These are phyloP conservation scores for Liquidambar formosana DNA, from an alignment of 164 flowering plant species.

Conservation along the genomic window DNA sequence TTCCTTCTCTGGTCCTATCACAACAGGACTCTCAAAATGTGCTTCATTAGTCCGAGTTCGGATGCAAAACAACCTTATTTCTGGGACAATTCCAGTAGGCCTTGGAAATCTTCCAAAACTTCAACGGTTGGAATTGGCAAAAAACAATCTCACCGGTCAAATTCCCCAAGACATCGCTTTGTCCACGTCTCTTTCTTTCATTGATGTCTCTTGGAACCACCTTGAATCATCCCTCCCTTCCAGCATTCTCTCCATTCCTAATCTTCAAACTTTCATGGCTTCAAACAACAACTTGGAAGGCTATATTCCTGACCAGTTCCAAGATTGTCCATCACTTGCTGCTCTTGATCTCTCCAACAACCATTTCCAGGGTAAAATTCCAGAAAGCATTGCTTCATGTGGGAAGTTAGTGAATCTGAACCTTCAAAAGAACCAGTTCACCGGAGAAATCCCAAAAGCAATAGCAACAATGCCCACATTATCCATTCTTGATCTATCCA, in stretches of 20 bases:
- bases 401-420: slow-evolving; percentile 43
- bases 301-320: slow-evolving; percentile 47
- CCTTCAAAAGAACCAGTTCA: slow-evolving; percentile 36
- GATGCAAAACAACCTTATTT: slow-evolving; percentile 30
- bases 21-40: slow-evolving; percentile 30
- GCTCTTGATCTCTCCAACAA: slow-evolving; percentile 54
- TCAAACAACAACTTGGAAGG: slow-evolving; percentile 43
- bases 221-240: slow-evolving; percentile 36
- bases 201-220: slow-evolving; percentile 36
- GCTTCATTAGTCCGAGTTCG: slow-evolving; percentile 41
- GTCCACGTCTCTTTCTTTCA: slow-evolving; percentile 44
- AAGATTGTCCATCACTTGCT: slow-evolving; percentile 45
- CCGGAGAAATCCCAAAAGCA: slow-evolving; percentile 35
- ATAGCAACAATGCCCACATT: slow-evolving; percentile 49
- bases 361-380: slow-evolving; percentile 54
- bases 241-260: slow-evolving; percentile 38
- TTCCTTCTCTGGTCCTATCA: slow-evolving; percentile 34
- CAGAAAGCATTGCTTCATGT: slow-evolving; percentile 50
- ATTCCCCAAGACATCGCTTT: slow-evolving; percentile 29
- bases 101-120: slow-evolving; percentile 27
- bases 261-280: slow-evolving; percentile 48
- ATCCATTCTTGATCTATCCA: slow-evolving; percentile 50
- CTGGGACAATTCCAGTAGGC: slow-evolving; percentile 37
- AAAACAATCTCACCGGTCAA: slow-evolving; percentile 37
- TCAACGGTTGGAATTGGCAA: slow-evolving; percentile 34